A percentile compares a stretch with the other conserved stretches of the same genome.
Conservation (phyloP, 331 rosid species). For the Prunus yedoensis region DNA sequence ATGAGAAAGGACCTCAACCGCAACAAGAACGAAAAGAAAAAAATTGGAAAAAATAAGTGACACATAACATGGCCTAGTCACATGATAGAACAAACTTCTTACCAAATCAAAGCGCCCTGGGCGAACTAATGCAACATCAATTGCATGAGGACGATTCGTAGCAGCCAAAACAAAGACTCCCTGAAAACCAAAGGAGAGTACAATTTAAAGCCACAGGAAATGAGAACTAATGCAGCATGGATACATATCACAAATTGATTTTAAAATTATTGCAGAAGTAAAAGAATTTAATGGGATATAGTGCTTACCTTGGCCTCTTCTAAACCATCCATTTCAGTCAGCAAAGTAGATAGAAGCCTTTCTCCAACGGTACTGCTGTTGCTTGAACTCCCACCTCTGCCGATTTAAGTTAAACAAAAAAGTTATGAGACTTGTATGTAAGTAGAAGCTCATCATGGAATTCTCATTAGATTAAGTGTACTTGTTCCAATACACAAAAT, state of each 20-base stretch:
- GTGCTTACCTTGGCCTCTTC: slow-evolving; percentile 80
- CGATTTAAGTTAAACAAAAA: slow-evolving; percentile 19
- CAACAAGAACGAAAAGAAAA: background rate
- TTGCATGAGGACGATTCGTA: slow-evolving; percentile 91
- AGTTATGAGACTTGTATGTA: background rate
- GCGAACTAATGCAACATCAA: slow-evolving; percentile 94
- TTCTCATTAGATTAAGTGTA: background rate
- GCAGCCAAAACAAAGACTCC: slow-evolving; percentile 96
- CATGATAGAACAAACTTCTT: slow-evolving; percentile 5
- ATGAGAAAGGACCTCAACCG: too few species aligned
- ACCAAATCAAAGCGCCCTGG: slow-evolving; percentile 96
- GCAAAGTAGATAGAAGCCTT: slow-evolving; percentile 88
- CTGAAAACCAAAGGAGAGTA: slow-evolving; percentile 30
- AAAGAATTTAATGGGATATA: background rate
- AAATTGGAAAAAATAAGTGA: background rate
- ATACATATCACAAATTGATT: slow-evolving; percentile 7
- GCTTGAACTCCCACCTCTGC: slow-evolving; percentile 84
- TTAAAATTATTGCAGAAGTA: background rate
- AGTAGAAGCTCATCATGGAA: background rate
- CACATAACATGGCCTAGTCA: background rate
- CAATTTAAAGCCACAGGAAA: slow-evolving; percentile 3
- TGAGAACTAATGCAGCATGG: background rate
- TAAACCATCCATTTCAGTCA: slow-evolving; percentile 96
- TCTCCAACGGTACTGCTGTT: slow-evolving; percentile 62
- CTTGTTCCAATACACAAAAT: background rate